Evolutionary conservation across 2,329 filamentous ascomycete genomes (phyloP).

Genomic region (Diplocarpon rosae): DNA sequence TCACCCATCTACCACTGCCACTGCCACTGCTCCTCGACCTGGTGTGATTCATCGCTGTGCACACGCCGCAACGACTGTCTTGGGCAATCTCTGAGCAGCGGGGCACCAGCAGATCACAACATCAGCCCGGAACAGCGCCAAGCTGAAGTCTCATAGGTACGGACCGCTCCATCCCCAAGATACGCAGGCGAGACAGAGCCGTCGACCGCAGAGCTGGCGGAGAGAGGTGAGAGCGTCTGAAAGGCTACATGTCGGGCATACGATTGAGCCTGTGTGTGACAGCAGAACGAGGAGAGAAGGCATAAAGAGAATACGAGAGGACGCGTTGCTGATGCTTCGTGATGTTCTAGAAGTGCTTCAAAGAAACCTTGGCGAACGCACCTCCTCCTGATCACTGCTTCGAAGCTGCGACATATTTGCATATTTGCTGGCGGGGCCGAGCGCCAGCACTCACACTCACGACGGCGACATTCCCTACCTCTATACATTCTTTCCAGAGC

Average conservation of each 20-base stretch:
- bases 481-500: too few species aligned
- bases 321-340: constrained; percentile 6
- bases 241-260: constrained; percentile 7
- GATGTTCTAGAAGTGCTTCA: constrained; percentile 10
- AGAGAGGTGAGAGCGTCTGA: constrained; percentile 4
- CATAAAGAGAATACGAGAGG: constrained; percentile 5
- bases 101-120: too few species aligned
- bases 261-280: too few species aligned
- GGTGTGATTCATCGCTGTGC: not conserved
- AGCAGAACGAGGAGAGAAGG: not conserved
- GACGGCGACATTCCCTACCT: too few species aligned
- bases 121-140: constrained; percentile 14
- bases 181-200: too few species aligned
- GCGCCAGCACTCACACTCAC: constrained; percentile 14
- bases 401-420: constrained; percentile 20
- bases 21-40: not conserved
- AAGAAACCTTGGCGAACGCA: constrained; percentile 7
- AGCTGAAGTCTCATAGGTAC: constrained; percentile 9
- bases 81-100: constrained; percentile 18
- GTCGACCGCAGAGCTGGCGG: constrained; percentile 4
- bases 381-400: constrained; percentile 9
- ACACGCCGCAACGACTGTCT: not conserved
- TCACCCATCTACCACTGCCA: not conserved
- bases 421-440: constrained; percentile 21
- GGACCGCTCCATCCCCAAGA: too few species aligned